Conservation (phyloP, 805 yeast species). For the Dipodascus albidus region DNA sequence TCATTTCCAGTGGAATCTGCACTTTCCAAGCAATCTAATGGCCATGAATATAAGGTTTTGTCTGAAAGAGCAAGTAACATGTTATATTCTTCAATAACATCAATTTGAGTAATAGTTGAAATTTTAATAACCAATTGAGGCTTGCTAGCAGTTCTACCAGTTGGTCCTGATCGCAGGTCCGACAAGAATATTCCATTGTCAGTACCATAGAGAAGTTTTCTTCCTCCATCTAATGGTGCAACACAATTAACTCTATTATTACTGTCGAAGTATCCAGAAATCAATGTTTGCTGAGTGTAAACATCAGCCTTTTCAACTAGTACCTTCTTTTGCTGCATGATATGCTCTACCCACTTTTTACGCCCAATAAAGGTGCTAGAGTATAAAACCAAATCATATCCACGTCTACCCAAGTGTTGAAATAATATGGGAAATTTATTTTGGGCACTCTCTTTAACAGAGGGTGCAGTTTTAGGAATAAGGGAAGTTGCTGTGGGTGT, state of each 20-base stretch:
- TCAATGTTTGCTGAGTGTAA: constrained; percentile 64
- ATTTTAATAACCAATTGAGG: constrained; percentile 70
- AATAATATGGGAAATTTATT: constrained; percentile 35
- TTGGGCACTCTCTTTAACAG: constrained; percentile 11
- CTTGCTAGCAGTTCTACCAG: constrained; percentile 19
- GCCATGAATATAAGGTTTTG: constrained; percentile 66
- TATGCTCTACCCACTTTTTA: constrained; percentile 67
- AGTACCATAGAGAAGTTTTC: constrained; percentile 82
- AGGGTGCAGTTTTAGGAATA: constrained; percentile 19
- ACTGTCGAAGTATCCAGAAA: constrained; percentile 63
- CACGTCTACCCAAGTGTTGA: constrained; percentile 39
- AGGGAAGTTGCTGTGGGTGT: constrained; percentile 21
- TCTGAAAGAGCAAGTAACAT: constrained; percentile 73
- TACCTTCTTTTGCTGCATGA: constrained; percentile 67
- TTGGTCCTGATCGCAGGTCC: constrained; percentile 49
- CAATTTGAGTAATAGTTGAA: constrained; percentile 74
- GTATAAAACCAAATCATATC: constrained; percentile 32
- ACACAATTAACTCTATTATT: constrained; percentile 78
- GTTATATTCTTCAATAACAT: constrained; percentile 84
- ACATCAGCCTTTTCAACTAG: constrained; percentile 65
- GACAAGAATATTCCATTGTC: constrained; percentile 83
- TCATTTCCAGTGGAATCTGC: constrained; percentile 34
- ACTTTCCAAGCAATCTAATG: constrained; percentile 43
- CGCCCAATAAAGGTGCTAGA: constrained; percentile 42
- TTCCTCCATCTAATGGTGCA: constrained; percentile 89